Percentiles rank a stretch among this genome's conserved stretches.
phyloP scores from a whole-genome alignment of 495 filamentous ascomycete species.

The Tuber aestivum region DNA sequence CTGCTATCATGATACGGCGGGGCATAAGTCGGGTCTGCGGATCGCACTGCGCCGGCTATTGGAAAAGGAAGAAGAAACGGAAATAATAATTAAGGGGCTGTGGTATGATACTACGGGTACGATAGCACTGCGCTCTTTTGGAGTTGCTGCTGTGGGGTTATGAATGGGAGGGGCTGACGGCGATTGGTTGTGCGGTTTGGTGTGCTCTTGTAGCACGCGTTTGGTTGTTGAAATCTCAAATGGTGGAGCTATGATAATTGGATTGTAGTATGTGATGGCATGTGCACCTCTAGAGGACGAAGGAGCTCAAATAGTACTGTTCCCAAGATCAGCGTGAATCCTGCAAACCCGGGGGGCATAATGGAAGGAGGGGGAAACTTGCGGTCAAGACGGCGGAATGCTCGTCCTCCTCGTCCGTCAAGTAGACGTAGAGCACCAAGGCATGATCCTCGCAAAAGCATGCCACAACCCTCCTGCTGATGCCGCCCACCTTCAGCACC shows the following conservation, averaged over 20 bases:
- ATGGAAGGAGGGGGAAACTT: conserved; percentile 42
- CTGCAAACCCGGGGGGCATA: not conserved
- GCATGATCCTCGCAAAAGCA: conserved; percentile 75
- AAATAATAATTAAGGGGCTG: not conserved
- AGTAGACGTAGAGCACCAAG: conserved; percentile 85
- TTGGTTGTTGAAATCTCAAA: not conserved
- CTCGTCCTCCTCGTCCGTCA: conserved; percentile 62
- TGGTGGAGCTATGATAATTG: not conserved
- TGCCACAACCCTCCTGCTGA: conserved; percentile 86
- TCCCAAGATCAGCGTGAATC: conserved; percentile 7
- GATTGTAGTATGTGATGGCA: not conserved
- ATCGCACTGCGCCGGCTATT: not conserved
- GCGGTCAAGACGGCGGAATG: conserved; percentile 72
- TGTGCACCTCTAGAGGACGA: conserved; percentile 7
- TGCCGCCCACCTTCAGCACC: conserved; percentile 78
- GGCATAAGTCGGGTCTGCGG: not conserved
- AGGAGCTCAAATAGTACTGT: conserved; percentile 60
- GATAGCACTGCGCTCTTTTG: too few relatives aligned
- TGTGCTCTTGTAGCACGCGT: not conserved
- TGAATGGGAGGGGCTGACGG: not conserved
- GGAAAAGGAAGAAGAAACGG: not conserved
- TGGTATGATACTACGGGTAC: not conserved
- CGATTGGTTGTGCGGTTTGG: not conserved
- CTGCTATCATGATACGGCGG: not conserved
- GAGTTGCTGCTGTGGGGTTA: too few relatives aligned